Conservation (phyloP, 192 early-diverging fungal species). For the Coemansia sp. region DNA sequence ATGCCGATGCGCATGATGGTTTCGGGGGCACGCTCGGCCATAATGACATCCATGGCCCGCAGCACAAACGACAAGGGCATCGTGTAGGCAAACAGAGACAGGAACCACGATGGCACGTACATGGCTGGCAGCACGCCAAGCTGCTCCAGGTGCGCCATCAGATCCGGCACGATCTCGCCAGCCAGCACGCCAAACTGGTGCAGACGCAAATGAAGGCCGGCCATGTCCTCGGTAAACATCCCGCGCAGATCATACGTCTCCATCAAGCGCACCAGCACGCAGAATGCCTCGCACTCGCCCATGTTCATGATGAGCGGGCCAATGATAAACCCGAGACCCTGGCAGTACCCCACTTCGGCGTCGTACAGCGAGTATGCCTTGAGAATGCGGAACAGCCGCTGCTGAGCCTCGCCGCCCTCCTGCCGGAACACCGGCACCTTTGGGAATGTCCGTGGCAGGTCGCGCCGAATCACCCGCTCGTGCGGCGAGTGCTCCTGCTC, state of each 20-base stretch:
- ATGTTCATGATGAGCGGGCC: slow-evolving; percentile 93
- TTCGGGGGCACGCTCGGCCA: slow-evolving; percentile 89
- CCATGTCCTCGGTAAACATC: slow-evolving; percentile 93
- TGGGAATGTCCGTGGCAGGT: slow-evolving; percentile 92
- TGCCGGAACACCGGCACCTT: slow-evolving; percentile 80
- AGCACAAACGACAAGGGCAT: slow-evolving; percentile 88
- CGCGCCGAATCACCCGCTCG: slow-evolving; percentile 88
- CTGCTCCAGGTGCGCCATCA: slow-evolving; percentile 71
- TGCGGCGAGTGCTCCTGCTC: slow-evolving; percentile 71
- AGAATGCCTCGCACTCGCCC: slow-evolving; percentile 92
- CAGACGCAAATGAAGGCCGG: slow-evolving; percentile 84
- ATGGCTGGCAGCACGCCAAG: slow-evolving; percentile 77
- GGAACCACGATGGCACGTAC: slow-evolving; percentile 97
- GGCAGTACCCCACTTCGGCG: slow-evolving; percentile 94
- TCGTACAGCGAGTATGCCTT: slow-evolving; percentile 96
- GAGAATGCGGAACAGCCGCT: slow-evolving; percentile 78
- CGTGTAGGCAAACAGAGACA: slow-evolving; percentile 95
- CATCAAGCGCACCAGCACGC: slow-evolving; percentile 93
- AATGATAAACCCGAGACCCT: slow-evolving; percentile 93
- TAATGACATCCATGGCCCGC: slow-evolving; percentile 89
- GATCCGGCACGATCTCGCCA: slow-evolving; percentile 68
- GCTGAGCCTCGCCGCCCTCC: slow-evolving; percentile 81
- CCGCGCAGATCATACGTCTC: slow-evolving; percentile 87
- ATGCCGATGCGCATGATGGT: slow-evolving; percentile 84
- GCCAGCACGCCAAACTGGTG: slow-evolving; percentile 84